A percentile compares a stretch with the other conserved stretches of the same genome.
phyloP scores from a whole-genome alignment of 2,329 filamentous ascomycete genomes.

The Hyphodiscus sp. region DNA sequence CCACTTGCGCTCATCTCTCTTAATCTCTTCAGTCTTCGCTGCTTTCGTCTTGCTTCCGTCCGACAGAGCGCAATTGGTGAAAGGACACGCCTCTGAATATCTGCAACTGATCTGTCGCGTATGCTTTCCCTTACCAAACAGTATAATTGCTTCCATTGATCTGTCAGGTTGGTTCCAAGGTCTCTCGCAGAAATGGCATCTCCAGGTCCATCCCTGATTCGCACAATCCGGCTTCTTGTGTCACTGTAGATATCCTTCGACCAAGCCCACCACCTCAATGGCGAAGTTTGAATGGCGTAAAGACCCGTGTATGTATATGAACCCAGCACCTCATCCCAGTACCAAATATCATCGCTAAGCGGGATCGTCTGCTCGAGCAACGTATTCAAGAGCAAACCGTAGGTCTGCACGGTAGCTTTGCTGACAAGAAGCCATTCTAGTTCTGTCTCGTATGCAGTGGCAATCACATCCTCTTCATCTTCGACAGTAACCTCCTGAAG shows the following conservation, averaged over 20 bases:
- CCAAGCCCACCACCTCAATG: slow-evolving; percentile 67
- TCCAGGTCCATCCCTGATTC: slow-evolving; percentile 24
- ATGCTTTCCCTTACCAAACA: slow-evolving; percentile 70
- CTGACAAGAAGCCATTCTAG: slow-evolving; percentile 86
- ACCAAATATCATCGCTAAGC: slow-evolving; percentile 82
- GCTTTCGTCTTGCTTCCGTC: slow-evolving; percentile 69
- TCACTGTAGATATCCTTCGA: slow-evolving; percentile 63
- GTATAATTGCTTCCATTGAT: slow-evolving; percentile 68
- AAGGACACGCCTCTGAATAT: slow-evolving; percentile 65
- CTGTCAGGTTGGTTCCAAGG: slow-evolving; percentile 34
- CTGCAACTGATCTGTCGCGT: slow-evolving; percentile 61
- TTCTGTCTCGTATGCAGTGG: slow-evolving; percentile 60
- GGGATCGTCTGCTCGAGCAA: slow-evolving; percentile 79
- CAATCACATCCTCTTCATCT: slow-evolving; percentile 31
- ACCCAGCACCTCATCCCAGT: slow-evolving; percentile 85
- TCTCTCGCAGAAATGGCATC: slow-evolving; percentile 20
- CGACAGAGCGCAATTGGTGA: slow-evolving; percentile 73
- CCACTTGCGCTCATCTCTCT: slow-evolving; percentile 79
- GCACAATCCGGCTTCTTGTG: slow-evolving; percentile 24
- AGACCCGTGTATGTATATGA: slow-evolving; percentile 73
- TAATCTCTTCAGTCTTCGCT: slow-evolving; percentile 62
- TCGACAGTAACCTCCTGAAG: slow-evolving; percentile 38
- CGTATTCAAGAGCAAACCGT: slow-evolving; percentile 70
- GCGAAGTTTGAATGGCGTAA: slow-evolving; percentile 82
- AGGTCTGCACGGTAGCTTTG: slow-evolving; percentile 88